Evolutionary conservation across 2,329 filamentous ascomycete species (phyloP).

Genomic region (Trichoderma sp.): DNA sequence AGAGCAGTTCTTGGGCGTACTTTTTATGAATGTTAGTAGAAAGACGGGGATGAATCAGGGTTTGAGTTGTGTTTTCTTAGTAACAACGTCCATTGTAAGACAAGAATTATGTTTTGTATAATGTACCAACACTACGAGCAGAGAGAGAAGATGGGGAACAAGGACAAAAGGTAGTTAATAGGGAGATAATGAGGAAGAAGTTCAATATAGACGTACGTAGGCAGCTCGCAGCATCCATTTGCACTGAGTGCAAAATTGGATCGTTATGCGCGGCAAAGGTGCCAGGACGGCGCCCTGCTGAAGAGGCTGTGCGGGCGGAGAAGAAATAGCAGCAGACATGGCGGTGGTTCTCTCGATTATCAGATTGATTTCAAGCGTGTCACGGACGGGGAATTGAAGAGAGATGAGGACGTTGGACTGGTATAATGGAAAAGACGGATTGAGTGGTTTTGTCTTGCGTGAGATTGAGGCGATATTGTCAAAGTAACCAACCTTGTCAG

Average conservation of each 20-base stretch:
- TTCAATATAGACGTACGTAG: constrained; percentile 61
- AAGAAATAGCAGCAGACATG: constrained; percentile 1
- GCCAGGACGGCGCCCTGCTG: constrained; percentile 4
- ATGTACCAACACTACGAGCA: not conserved
- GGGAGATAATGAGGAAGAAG: not conserved
- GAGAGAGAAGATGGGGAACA: not conserved
- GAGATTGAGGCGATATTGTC: not conserved
- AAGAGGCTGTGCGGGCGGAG: not conserved
- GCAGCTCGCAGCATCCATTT: constrained; percentile 87
- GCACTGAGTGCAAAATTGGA: constrained; percentile 91
- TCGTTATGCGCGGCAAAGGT: constrained; percentile 70
- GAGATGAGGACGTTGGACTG: not conserved
- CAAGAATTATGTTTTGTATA: too few species aligned
- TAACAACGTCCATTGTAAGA: not conserved
- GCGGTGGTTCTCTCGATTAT: too few species aligned
- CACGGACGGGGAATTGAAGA: not conserved
- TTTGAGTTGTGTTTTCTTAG: not conserved
- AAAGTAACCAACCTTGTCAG: not conserved
- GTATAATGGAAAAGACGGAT: not conserved
- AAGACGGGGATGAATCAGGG: not conserved
- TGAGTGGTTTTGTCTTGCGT: not conserved
- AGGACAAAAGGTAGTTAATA: not conserved
- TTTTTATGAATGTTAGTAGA: constrained; percentile 39
- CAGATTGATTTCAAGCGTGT: too few species aligned
- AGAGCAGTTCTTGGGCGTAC: constrained; percentile 94